Base-by-base conservation (phyloP, 2,329 filamentous ascomycete species). In the Fusarium humuli region DNA sequence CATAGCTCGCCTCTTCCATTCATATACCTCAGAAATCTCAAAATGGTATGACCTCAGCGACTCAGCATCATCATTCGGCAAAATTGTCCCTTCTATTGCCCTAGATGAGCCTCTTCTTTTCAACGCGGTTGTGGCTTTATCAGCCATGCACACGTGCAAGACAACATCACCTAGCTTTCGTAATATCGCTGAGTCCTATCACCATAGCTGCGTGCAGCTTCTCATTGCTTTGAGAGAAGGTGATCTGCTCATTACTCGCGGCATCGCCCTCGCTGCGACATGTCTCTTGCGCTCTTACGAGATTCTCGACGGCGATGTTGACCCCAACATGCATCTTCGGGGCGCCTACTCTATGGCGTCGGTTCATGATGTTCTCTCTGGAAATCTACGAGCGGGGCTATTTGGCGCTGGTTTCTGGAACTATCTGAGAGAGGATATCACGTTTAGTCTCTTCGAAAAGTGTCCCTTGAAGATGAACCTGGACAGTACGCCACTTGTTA, bases 351-450 rank as follows among this genome's bases (percentile, higher is more conserved):
- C 83, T 1, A 75, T 84, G n/a, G 78, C 80, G 2, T 80, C 79
- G 2, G 72, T 76, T 7, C 72, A 75, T 10, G 72, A 34, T 56
- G 58, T 73, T 2, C 59, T 72, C 9, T 64, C 74, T 1, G 75
- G 71, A 5, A 65, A 73, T 1, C 42, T 72, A 3, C 69, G 72
- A 1, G 61, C 73, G 5, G 77, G 77, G 0, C 69, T 86, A 0
- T 65, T 80, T 3, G 77, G 77, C 6, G 80, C 83, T 2, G 83
- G 83, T 0, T 83, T 83, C 57, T 86, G 83, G 84, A 86, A 86
- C 62, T 85, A 85, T 56, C 77, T 86, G 0, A 79, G 84, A 2
- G 83, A 86, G 70, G 83, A 86, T 40, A 85, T 86, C n/a, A 86
- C 84, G 0, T 83, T 85, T n/a, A 83, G 83, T n/a, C 70, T 86